Percentiles rank a stretch among this genome's conserved stretches.
phyloP scores from a whole-genome alignment of 306 rosid genomes.

The Chamaecrista fasciculata region DNA sequence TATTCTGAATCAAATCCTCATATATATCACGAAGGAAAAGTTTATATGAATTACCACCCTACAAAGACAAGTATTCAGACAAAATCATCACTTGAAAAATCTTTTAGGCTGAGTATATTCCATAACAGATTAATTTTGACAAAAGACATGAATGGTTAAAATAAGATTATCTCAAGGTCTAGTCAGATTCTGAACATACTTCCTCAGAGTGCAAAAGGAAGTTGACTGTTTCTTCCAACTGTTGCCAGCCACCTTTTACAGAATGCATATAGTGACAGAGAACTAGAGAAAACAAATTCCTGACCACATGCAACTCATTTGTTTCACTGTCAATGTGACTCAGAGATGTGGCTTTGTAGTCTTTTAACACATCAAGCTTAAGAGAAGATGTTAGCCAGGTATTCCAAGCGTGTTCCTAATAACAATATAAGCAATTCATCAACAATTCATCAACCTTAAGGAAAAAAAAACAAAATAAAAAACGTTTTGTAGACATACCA shows the following conservation, averaged over 20 bases:
- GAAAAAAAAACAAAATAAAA: background rate
- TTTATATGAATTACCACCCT: constrained; percentile 57
- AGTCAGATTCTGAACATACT: constrained; percentile 51
- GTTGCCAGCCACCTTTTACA: constrained; percentile 98
- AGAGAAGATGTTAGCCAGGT: constrained; percentile 79
- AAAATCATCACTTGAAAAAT: constrained; percentile 24
- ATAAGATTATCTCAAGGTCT: constrained; percentile 9
- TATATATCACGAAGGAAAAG: constrained; percentile 78
- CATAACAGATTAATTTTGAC: constrained; percentile 16
- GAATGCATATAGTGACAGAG: constrained; percentile 75
- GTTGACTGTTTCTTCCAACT: constrained; percentile 81
- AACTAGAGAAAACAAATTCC: constrained; percentile 75
- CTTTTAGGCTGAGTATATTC: background rate
- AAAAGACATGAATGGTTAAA: constrained; percentile 28
- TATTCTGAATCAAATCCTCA: constrained; percentile 66
- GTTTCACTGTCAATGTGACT: constrained; percentile 45
- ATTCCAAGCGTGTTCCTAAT: constrained; percentile 94
- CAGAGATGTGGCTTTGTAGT: constrained; percentile 43
- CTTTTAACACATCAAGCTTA: constrained; percentile 67
- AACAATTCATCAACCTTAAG: constrained; percentile 26
- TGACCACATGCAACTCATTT: constrained; percentile 58
- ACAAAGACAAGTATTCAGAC: constrained; percentile 31
- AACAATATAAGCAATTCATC: constrained; percentile 33
- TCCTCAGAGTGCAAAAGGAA: constrained; percentile 66
- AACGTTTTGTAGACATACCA: constrained; percentile 51